These are phyloP conservation scores for Geranomyces michiganensis DNA, from an alignment of 192 early-diverging fungal genomes.

Conservation along the genomic window DNA sequence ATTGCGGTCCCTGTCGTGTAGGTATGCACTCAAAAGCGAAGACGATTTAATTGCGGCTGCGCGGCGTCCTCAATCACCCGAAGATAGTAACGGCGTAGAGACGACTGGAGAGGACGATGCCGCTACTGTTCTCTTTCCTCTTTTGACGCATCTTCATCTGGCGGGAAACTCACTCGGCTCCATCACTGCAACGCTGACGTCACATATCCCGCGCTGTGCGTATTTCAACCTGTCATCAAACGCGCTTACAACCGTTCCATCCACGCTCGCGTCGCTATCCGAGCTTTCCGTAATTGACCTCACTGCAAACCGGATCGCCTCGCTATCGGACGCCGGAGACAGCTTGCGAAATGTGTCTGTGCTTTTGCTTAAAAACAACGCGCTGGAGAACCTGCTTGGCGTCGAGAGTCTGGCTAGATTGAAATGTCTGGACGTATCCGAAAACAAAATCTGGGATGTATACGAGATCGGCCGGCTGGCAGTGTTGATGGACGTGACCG, in stretches of 20 bases:
- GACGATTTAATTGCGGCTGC: slow-evolving; percentile 24
- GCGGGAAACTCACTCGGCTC: slow-evolving; percentile 22
- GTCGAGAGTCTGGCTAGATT: slow-evolving; percentile 37
- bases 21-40: slow-evolving; percentile 20
- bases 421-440: slow-evolving; percentile 34
- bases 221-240: slow-evolving; percentile 41
- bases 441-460: slow-evolving; percentile 51
- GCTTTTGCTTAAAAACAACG: slow-evolving; percentile 33
- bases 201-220: slow-evolving; percentile 20
- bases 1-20: slow-evolving; percentile 24
- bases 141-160: slow-evolving; percentile 31
- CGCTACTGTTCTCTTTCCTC: slow-evolving; percentile 15
- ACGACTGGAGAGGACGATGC: slow-evolving; percentile 18
- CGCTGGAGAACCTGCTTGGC: slow-evolving; percentile 39
- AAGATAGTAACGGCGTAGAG: background rate
- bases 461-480: slow-evolving; percentile 43
- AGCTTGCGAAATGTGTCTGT: slow-evolving; percentile 21
- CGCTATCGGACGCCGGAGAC: slow-evolving; percentile 30
- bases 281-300: slow-evolving; percentile 28
- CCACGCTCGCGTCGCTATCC: slow-evolving; percentile 18
- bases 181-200: slow-evolving; percentile 16
- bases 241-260: slow-evolving; percentile 29
- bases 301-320: slow-evolving; percentile 35
- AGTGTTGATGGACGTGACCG: slow-evolving; percentile 33
- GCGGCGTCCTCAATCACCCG: background rate